A percentile compares a stretch with the other conserved stretches of the same genome.
Conservation (phyloP, 2,329 filamentous ascomycete genomes). For the Reticulascus tulasneorum region DNA sequence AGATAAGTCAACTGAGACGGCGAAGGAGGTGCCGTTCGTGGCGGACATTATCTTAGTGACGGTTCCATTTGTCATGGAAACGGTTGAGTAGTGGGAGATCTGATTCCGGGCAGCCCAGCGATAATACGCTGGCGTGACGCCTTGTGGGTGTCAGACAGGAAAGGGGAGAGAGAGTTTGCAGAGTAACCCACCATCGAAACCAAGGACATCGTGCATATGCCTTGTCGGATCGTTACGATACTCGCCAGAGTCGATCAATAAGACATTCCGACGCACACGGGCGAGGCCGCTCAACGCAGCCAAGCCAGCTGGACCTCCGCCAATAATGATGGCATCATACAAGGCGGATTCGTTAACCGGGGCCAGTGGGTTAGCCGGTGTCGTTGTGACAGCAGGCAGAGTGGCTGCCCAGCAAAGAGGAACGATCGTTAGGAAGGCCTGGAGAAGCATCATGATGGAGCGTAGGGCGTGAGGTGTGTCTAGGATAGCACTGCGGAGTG, state of each 20-base stretch:
- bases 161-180: not conserved
- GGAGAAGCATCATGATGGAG: no score
- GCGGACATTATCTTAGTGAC: constrained; percentile 38
- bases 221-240: constrained; percentile 56
- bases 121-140: constrained; percentile 50
- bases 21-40: constrained; percentile 41
- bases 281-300: constrained; percentile 53
- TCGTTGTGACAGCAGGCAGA: no score
- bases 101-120: constrained; percentile 50
- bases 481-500: no score
- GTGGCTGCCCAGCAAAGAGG: no score
- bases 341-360: constrained; percentile 4
- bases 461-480: no score
- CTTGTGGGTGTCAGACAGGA: constrained; percentile 24
- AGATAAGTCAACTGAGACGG: constrained; percentile 25
- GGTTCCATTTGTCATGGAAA: constrained; percentile 47
- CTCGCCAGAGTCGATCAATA: constrained; percentile 54
- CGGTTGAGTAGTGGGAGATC: constrained; percentile 46
- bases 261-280: constrained; percentile 49
- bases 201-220: constrained; percentile 59
- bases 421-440: no score
- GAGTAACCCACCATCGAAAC: constrained; percentile 48
- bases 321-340: constrained; percentile 55
- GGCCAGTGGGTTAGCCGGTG: no score
- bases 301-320: constrained; percentile 55